These are phyloP conservation scores for Barbatosphaeria neglecta DNA, from an alignment of 495 filamentous ascomycete genomes.

Conservation along the genomic window DNA sequence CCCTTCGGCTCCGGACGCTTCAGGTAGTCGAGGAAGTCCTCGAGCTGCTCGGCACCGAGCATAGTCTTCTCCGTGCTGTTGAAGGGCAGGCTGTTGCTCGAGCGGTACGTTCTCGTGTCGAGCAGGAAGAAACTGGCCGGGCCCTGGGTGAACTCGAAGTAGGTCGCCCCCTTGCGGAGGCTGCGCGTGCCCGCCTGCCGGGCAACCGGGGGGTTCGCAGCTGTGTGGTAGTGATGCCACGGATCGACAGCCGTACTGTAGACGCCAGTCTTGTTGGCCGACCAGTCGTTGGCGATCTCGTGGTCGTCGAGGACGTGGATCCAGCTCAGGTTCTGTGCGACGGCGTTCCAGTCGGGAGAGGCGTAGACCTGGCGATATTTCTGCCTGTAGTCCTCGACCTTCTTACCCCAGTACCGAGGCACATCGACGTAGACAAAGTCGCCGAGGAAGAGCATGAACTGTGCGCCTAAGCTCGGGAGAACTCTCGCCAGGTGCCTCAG, in stretches of 20 bases:
- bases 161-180: conserved; percentile 47
- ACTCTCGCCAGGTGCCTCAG: conserved; percentile 56
- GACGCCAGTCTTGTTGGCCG: conserved; percentile 56
- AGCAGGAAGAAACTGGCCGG: conserved; percentile 90
- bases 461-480: conserved; percentile 50
- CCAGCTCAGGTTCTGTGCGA: conserved; percentile 70
- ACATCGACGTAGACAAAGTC: conserved; percentile 98
- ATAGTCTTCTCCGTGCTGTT: conserved; percentile 60
- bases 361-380: conserved; percentile 91
- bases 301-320: conserved; percentile 95
- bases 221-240: conserved; percentile 73
- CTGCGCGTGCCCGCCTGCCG: conserved; percentile 21
- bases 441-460: conserved; percentile 97
- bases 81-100: conserved; percentile 38
- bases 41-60: conserved; percentile 68
- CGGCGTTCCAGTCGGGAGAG: conserved; percentile 73
- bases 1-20: conserved; percentile 52
- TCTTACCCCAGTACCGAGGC: conserved; percentile 61
- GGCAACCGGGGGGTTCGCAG: conserved; percentile 65
- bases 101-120: conserved; percentile 82
- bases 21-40: conserved; percentile 71
- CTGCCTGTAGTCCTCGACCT: conserved; percentile 64
- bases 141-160: conserved; percentile 78
- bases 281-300: conserved; percentile 91
- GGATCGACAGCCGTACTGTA: conserved; percentile 72